These are phyloP conservation scores for Suhomyces sp. DNA, from an alignment of 805 yeast genomes.

Conservation along the genomic window DNA sequence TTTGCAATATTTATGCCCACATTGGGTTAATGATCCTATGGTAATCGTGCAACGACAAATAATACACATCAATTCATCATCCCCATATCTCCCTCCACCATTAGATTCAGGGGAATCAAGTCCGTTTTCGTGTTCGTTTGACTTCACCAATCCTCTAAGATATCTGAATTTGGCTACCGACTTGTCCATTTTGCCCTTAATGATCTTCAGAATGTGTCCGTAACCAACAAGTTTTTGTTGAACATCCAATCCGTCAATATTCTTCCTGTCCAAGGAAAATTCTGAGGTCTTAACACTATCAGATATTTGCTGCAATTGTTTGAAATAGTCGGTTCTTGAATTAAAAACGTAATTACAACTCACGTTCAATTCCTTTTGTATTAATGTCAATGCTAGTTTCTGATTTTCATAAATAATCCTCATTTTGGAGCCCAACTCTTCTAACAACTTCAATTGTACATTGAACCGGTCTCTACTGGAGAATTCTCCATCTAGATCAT, in stretches of 20 bases:
- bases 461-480: slow-evolving; percentile 1
- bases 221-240: slow-evolving; percentile 1
- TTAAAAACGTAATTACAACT: slow-evolving; percentile 68
- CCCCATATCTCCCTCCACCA: no score
- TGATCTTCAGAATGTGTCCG: slow-evolving; percentile 1
- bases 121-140: slow-evolving; percentile 2
- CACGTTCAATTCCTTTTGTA: slow-evolving; percentile 50
- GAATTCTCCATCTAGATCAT: slow-evolving; percentile 17
- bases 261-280: slow-evolving; percentile 33
- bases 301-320: slow-evolving; percentile 80
- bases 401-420: slow-evolving; percentile 43
- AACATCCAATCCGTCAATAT: slow-evolving; percentile 18
- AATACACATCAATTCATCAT: slow-evolving; percentile 55
- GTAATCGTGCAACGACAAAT: slow-evolving; percentile 74
- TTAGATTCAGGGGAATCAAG: slow-evolving; percentile 7
- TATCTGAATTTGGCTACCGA: slow-evolving; percentile 37
- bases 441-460: slow-evolving; percentile 20
- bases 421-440: slow-evolving; percentile 19
- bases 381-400: slow-evolving; percentile 35
- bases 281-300: slow-evolving; percentile 60
- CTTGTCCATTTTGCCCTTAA: slow-evolving; percentile 22
- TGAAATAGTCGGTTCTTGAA: slow-evolving; percentile 76
- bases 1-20: slow-evolving; percentile 91
- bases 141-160: slow-evolving; percentile 25
- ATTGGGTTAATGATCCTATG: slow-evolving; percentile 77